Conservation (phyloP, 805 yeast species). For the Hanseniaspora taiwanica region DNA sequence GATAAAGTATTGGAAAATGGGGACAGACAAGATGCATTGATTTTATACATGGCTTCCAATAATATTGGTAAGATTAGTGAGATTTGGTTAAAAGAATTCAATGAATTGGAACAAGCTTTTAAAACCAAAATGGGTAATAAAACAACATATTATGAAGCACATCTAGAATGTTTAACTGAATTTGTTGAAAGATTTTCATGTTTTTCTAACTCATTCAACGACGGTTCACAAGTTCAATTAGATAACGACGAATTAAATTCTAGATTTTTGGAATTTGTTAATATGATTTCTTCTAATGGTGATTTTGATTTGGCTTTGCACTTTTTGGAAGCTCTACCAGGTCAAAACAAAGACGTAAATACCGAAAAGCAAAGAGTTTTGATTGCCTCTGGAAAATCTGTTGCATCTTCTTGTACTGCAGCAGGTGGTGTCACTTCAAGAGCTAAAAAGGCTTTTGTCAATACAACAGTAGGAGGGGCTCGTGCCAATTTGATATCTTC, state of each 20-base stretch:
- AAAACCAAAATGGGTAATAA: constrained; percentile 24
- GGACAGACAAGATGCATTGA: constrained; percentile 60
- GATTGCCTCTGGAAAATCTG: constrained; percentile 40
- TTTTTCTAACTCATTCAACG: constrained; percentile 23
- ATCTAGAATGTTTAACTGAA: constrained; percentile 64
- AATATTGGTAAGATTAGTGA: constrained; percentile 65
- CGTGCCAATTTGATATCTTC: no score
- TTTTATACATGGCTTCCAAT: constrained; percentile 68
- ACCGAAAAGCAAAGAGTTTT: constrained; percentile 68
- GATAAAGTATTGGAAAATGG: constrained; percentile 49
- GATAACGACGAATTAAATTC: constrained; percentile 24
- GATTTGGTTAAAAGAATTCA: constrained; percentile 75
- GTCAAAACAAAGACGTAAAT: constrained; percentile 53
- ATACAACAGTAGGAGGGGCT: background rate
- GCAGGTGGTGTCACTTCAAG: constrained; percentile 2
- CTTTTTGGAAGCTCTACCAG: constrained; percentile 60
- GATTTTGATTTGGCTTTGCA: constrained; percentile 68
- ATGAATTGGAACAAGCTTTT: constrained; percentile 30
- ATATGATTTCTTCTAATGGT: constrained; percentile 68
- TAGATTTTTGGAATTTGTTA: constrained; percentile 71
- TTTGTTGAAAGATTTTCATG: constrained; percentile 77
- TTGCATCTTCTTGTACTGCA: constrained; percentile 1
- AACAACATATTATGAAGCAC: constrained; percentile 65
- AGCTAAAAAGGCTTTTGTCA: constrained; percentile 4
- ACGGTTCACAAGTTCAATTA: constrained; percentile 12